phyloP scores from a whole-genome alignment of 2,329 filamentous ascomycete genomes.

The Microascus cirrosus region DNA sequence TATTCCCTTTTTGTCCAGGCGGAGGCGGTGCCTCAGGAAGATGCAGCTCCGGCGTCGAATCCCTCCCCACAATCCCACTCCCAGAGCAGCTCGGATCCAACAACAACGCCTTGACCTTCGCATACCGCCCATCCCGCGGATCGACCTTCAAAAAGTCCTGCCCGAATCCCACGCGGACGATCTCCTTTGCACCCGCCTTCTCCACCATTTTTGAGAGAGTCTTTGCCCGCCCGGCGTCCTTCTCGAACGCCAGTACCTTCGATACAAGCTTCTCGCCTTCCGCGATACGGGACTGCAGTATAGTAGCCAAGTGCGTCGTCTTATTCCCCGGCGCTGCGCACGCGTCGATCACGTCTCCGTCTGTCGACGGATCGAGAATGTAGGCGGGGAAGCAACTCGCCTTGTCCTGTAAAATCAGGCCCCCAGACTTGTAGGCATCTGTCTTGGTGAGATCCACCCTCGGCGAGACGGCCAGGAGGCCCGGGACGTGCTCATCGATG shows the following conservation, averaged over 20 bases:
- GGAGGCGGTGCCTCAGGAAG: conserved; percentile 29
- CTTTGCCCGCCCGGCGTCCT: conserved; percentile 57
- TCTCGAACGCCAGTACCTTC: conserved; percentile 67
- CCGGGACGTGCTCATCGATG: conserved; percentile 72
- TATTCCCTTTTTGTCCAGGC: not conserved
- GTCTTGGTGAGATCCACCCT: conserved; percentile 61
- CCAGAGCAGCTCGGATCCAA: conserved; percentile 94
- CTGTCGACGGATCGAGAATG: conserved; percentile 57
- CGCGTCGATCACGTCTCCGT: conserved; percentile 78
- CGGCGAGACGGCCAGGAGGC: conserved; percentile 69
- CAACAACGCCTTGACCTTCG: conserved; percentile 66
- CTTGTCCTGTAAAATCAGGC: conserved; percentile 89
- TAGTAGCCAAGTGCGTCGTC: conserved; percentile 81
- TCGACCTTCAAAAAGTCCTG: conserved; percentile 76
- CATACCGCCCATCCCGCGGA: conserved; percentile 49
- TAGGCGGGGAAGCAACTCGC: conserved; percentile 95
- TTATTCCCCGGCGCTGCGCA: conserved; percentile 96
- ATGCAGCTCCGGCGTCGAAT: conserved; percentile 61
- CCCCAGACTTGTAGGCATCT: conserved; percentile 61
- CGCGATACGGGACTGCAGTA: conserved; percentile 39
- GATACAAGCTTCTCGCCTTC: conserved; percentile 21
- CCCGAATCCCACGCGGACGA: conserved; percentile 58
- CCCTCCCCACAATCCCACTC: conserved; percentile 84
- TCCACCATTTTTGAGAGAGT: conserved; percentile 78
- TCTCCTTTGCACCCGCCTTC: conserved; percentile 56